Base-by-base conservation (phyloP, 2,329 filamentous ascomycete genomes). In the Parafenestella ontariensis region DNA sequence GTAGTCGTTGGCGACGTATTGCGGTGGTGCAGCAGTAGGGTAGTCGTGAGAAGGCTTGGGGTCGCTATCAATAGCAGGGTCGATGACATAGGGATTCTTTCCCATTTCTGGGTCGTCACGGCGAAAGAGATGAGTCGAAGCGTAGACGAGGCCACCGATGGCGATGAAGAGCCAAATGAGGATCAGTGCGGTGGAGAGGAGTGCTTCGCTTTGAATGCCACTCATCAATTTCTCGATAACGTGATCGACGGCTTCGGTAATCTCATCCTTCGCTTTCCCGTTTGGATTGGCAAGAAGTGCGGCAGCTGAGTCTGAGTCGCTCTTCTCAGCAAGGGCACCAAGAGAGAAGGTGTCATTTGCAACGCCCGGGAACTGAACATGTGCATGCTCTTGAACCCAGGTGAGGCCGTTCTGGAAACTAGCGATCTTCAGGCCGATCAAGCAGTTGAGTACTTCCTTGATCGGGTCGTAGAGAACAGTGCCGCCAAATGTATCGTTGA, bases 381-480 rank as follows among this genome's bases (percentile, higher is more conserved):
- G 85, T 3, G 95, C 92, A 72, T 98, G 81, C 63, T 98, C 89
- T 67, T 90, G 86, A 10, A 96, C 90, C 94, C 94, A 99, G 0
- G 91, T 96, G n/a, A 98, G 82, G 11, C 90, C 95, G 70, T 90
- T 89, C 74, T 98, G 87, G 61, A 99, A 86, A 20, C 87, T 85
- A 62, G 90, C 87, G 59, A 98, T 83, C 80, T 98, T 98, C 69
- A 96, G 82, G 7, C 89, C 87, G 61, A 98, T 86, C n/a, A 98
- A 82, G 71, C 95, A 98, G 70, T 91, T 85, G 59, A 97, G 83
- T 29, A 97, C 86, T 39, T 91, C 89, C 68, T 87, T 82, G 68
- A 96, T 88, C 0, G 92, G 90, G 24, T 88, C 85, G 61, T 92
- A 85, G 39, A 96, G 87, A 37, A 93, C 78, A 0, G 94, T 97